A percentile compares a stretch with the other conserved stretches of the same genome.
Evolutionary conservation across 2,329 filamentous ascomycete genomes (phyloP).

Genomic region (Aquanectria penicillioides): DNA sequence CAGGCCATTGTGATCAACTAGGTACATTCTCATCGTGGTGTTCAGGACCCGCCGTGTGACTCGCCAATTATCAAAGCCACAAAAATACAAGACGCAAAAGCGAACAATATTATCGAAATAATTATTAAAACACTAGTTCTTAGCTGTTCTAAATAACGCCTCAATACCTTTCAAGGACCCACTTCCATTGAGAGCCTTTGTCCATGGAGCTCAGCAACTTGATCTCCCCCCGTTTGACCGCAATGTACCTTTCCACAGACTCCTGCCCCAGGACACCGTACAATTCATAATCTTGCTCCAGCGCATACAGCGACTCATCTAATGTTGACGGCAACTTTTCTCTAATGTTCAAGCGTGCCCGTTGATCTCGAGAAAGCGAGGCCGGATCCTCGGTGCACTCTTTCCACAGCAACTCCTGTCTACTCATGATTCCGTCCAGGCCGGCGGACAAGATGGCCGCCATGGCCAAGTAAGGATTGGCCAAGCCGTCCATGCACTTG

Average conservation of each 20-base stretch:
- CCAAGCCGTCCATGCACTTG: slow-evolving; percentile 80
- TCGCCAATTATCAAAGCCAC: no score
- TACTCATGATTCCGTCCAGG: slow-evolving; percentile 35
- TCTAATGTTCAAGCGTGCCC: slow-evolving; percentile 62
- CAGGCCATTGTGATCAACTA: no score
- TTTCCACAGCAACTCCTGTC: slow-evolving; percentile 54
- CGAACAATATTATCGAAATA: no score
- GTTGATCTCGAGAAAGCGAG: slow-evolving; percentile 56
- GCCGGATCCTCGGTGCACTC: slow-evolving; percentile 68
- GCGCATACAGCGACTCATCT: slow-evolving; percentile 62
- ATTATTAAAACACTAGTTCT: no score
- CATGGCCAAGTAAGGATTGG: slow-evolving; percentile 77
- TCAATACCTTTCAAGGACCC: no score
- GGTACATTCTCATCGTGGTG: no score
- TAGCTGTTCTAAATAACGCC: no score
- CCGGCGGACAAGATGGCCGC: slow-evolving; percentile 47
- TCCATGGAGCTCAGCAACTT: no score
- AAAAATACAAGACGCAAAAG: no score
- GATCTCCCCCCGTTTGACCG: slow-evolving; percentile 68
- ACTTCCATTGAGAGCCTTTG: no score
- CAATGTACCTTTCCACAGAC: slow-evolving; percentile 65
- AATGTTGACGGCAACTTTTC: slow-evolving; percentile 65
- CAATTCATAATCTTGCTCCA: slow-evolving; percentile 61
- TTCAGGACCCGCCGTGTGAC: no score
- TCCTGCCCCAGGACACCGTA: slow-evolving; percentile 56